These are phyloP conservation scores for Cyberlindnera euphorbiiphila DNA, from an alignment of 805 yeast genomes.

Conservation along the genomic window DNA sequence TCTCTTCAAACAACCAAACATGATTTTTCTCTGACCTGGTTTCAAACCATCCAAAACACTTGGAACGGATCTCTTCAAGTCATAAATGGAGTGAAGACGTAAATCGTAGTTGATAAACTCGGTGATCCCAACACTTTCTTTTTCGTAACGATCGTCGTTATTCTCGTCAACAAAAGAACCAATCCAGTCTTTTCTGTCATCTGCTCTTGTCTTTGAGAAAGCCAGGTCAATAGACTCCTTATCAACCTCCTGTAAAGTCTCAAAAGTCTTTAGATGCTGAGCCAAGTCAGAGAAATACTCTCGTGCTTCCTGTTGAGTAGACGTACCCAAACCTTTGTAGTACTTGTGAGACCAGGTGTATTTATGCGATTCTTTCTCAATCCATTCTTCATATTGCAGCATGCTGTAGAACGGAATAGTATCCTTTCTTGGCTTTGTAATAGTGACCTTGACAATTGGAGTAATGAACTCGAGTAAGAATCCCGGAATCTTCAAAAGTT, in stretches of 20 bases:
- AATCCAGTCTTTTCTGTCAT: slow-evolving; percentile 96
- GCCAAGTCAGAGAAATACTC: slow-evolving; percentile 85
- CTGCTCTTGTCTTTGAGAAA: slow-evolving; percentile 91
- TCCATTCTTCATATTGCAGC: slow-evolving; percentile 96
- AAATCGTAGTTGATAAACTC: slow-evolving; percentile 94
- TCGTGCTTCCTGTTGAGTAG: slow-evolving; percentile 74
- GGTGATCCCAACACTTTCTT: slow-evolving; percentile 66
- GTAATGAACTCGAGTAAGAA: slow-evolving; percentile 92
- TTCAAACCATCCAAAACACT: slow-evolving; percentile 91
- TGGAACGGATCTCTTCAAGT: slow-evolving; percentile 92
- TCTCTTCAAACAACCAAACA: slow-evolving; percentile 82
- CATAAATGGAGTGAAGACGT: slow-evolving; percentile 94
- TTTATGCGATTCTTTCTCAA: slow-evolving; percentile 71
- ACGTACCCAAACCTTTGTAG: slow-evolving; percentile 98
- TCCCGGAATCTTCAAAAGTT: slow-evolving; percentile 84
- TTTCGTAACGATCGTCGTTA: slow-evolving; percentile 37
- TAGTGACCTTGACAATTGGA: slow-evolving; percentile 89
- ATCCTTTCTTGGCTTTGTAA: slow-evolving; percentile 56
- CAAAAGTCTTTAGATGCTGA: slow-evolving; percentile 81
- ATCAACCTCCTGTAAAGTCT: slow-evolving; percentile 76
- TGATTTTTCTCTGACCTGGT: slow-evolving; percentile 94
- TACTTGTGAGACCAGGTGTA: slow-evolving; percentile 90
- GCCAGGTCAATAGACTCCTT: slow-evolving; percentile 81
- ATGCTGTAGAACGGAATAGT: slow-evolving; percentile 80
- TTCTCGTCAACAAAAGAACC: slow-evolving; percentile 89